These are phyloP conservation scores for Peronospora farinosa DNA, from an alignment of 352 stramenopile genomes.

Conservation along the genomic window DNA sequence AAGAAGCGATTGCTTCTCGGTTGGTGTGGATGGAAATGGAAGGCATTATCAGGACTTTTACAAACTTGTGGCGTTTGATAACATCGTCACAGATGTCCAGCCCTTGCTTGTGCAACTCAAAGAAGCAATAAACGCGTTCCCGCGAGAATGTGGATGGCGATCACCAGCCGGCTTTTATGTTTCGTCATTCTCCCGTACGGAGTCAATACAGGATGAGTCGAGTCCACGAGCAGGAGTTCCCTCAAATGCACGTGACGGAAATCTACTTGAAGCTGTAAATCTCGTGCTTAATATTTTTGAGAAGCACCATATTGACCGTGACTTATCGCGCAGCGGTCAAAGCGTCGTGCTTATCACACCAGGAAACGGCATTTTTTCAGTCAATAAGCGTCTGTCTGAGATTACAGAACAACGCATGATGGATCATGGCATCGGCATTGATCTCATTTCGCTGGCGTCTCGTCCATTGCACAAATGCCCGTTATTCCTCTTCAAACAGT, in stretches of 20 bases:
- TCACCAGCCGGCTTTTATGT: constrained; percentile 41
- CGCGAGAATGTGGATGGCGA: constrained; percentile 58
- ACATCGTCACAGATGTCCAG: constrained; percentile 57
- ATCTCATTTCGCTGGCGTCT: constrained; percentile 93
- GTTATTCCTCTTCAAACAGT: constrained; percentile 95
- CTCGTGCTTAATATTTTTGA: constrained; percentile 97
- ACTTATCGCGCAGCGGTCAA: constrained; percentile 93
- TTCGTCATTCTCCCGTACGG: constrained; percentile 21
- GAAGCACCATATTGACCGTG: constrained; percentile 97
- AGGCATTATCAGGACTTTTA: constrained; percentile 84
- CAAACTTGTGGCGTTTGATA: constrained; percentile 78
- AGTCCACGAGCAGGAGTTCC: constrained; percentile 40
- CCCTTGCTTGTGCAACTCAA: constrained; percentile 69
- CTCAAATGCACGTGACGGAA: constrained; percentile 81
- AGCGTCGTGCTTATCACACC: constrained; percentile 94
- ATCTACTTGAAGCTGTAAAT: constrained; percentile 97
- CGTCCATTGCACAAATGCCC: constrained; percentile 95
- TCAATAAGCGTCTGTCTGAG: constrained; percentile 91
- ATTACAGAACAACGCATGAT: constrained; percentile 99
- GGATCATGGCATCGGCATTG: constrained; percentile 98
- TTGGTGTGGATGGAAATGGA: constrained; percentile 71
- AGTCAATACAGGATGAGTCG: constrained; percentile 13
- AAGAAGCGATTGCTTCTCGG: constrained; percentile 53
- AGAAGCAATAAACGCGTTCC: constrained; percentile 70
- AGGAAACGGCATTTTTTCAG: constrained; percentile 94